These are phyloP conservation scores for Apocynum venetum DNA, from an alignment of 257 asterid genomes.

Conservation along the genomic window DNA sequence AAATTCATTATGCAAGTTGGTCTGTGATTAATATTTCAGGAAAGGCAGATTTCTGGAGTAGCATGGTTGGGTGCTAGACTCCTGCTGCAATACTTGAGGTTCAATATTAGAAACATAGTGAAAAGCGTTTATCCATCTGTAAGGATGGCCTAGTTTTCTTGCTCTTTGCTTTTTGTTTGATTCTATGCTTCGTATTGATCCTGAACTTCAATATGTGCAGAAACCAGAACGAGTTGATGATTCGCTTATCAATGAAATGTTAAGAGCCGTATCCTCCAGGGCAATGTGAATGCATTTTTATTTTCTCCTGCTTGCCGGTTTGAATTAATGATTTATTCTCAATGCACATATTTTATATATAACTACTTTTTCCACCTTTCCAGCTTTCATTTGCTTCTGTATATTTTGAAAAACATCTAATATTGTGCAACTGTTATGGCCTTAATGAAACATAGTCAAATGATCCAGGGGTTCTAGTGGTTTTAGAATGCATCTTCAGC, in stretches of 20 bases:
- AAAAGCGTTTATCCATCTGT: conserved; percentile 73
- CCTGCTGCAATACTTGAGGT: conserved; percentile 63
- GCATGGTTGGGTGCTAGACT: conserved; percentile 77
- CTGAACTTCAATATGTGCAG: conserved; percentile 39
- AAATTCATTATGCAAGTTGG: not conserved
- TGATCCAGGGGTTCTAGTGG: conserved; percentile 75
- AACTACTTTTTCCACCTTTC: not conserved
- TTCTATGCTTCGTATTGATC: conserved; percentile 9
- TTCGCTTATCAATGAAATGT: conserved; percentile 67
- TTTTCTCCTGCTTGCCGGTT: not conserved
- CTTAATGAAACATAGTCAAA: conserved; percentile 66
- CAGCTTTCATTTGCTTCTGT: not conserved
- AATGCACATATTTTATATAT: not conserved
- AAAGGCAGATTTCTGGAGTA: conserved; percentile 63
- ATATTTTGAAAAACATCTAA: not conserved
- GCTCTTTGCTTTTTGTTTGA: conserved; percentile 3
- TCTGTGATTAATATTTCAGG: conserved; percentile 39
- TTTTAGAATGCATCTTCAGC: conserved; percentile 79
- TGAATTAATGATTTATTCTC: not conserved
- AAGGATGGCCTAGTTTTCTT: conserved; percentile 31
- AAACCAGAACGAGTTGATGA: conserved; percentile 62
- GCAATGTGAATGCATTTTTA: not conserved
- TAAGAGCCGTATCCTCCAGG: conserved; percentile 86
- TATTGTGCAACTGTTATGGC: conserved; percentile 17
- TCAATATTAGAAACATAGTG: conserved; percentile 53